These are phyloP conservation scores for Vitis hybrid DNA, from an alignment of 177 flowering plant species.

Conservation along the genomic window DNA sequence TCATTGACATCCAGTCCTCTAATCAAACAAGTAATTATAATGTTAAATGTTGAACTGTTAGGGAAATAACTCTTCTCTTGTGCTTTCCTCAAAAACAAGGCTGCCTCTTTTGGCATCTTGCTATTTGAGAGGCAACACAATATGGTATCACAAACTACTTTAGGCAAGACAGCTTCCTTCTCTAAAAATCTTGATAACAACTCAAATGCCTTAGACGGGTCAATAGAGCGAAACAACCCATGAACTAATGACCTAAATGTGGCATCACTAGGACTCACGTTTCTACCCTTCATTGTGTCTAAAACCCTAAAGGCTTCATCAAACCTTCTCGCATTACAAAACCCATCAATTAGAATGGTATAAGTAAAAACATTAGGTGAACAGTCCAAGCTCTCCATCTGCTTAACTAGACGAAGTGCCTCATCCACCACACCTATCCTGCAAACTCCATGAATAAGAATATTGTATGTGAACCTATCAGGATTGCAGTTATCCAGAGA, in stretches of 20 bases:
- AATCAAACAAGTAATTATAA: constrained; percentile 52
- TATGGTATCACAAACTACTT: constrained; percentile 53
- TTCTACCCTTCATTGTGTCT: constrained; percentile 63
- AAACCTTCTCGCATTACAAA: constrained; percentile 64
- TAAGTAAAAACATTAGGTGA: constrained; percentile 81
- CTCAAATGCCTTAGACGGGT: constrained; percentile 53
- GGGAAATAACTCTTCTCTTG: constrained; percentile 58
- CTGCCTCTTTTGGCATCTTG: constrained; percentile 60
- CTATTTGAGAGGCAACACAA: constrained; percentile 59
- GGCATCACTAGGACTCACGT: constrained; percentile 73
- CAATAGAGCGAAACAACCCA: constrained; percentile 63
- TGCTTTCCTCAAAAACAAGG: constrained; percentile 41
- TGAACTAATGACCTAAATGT: constrained; percentile 83
- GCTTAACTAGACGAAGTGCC: constrained; percentile 79
- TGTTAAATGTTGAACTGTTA: constrained; percentile 54
- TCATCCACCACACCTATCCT: constrained; percentile 84
- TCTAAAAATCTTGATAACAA: constrained; percentile 43
- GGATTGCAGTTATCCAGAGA: constrained; percentile 66
- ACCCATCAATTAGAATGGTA: constrained; percentile 81
- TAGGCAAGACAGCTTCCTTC: constrained; percentile 34
- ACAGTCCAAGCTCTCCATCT: constrained; percentile 67
- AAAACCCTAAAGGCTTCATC: constrained; percentile 71
- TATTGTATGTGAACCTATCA: constrained; percentile 89
- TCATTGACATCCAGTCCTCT: constrained; percentile 54
- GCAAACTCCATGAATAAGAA: constrained; percentile 90